Base-by-base conservation (phyloP, 2,329 filamentous ascomycete species). In the Dendryphion nanum region DNA sequence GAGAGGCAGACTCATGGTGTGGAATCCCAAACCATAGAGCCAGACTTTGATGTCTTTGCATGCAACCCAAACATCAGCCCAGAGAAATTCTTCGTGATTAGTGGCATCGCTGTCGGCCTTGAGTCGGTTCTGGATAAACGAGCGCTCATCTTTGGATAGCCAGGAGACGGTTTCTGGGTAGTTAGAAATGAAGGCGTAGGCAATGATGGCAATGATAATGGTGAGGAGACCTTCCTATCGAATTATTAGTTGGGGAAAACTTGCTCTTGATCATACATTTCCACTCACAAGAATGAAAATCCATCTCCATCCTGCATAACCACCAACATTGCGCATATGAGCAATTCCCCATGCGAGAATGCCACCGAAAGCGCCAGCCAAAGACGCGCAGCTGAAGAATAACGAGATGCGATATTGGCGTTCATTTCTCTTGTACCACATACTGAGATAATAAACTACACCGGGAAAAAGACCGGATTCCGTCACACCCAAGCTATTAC, bases 51-150 rank as follows among this genome's bases (percentile, higher is more conserved):
- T 33, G 21, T 66, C 62, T 36, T 72, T 77, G 28, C 87, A 60
- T 0, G 85, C 85, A 14, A 77, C 70, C 17, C 63, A 40, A 0
- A 89, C 85, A 15, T 82, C 81, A 0, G 49, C 60, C 86, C 86
- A 90, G 3, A 68, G 76, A 53, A 90, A 89, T 1, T 67, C 56
- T 48, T 91, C 86, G 33, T 82, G 69, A 4, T 81, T 76, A 0
- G 80, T 86, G 0, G 83, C 80, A 53, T 89, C 85, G 45, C 77
- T 82, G 49, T 89, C 84, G 4, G 75, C 73, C 7, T 79, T 78
- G 0, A 90, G 71, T 0, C 86, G 78, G 7, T 75, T 70, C 16
- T 79, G 74, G 33, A 89, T 76, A 40, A 76, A 79, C 0, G 70
- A 64, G 2, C 81, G 68, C 44, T 77, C 72, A 2, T 67, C 53